Evolutionary conservation across 78 protist genomes (phyloP).

Genomic region (Ministeria vibrans): DNA sequence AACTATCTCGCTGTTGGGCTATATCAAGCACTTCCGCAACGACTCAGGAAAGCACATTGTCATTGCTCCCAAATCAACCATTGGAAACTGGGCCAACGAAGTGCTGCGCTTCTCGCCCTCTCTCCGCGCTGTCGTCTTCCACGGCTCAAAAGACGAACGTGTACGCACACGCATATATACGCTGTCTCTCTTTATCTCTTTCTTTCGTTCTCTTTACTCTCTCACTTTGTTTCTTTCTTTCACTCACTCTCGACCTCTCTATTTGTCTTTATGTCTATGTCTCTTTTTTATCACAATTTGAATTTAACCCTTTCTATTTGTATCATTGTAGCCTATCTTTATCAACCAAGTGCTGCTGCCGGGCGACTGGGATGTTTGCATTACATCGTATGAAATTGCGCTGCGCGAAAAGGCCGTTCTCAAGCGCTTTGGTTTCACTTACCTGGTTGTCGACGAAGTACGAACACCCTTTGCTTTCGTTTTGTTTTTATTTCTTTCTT

Average conservation of each 20-base stretch:
- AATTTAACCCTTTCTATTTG: neutral
- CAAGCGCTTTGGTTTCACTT: slow-evolving; percentile 70
- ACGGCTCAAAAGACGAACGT: slow-evolving; percentile 81
- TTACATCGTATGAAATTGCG: slow-evolving; percentile 87
- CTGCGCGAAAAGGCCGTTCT: slow-evolving; percentile 68
- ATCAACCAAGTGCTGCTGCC: slow-evolving; percentile 34
- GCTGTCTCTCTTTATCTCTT: neutral
- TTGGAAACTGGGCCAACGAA: slow-evolving; percentile 84
- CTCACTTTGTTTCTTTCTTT: neutral
- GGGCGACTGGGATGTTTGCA: slow-evolving; percentile 74
- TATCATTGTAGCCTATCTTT: slow-evolving; percentile 27
- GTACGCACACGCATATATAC: neutral
- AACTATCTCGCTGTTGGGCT: slow-evolving; percentile 75
- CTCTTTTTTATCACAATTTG: neutral
- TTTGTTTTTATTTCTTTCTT: neutral
- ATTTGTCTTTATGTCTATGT: neutral
- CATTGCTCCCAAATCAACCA: slow-evolving; percentile 85
- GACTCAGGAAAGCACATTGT: slow-evolving; percentile 80
- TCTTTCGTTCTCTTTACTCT: neutral
- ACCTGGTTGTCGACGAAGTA: slow-evolving; percentile 95
- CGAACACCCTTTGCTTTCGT: slow-evolving; percentile 58
- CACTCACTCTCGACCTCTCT: slow-evolving; percentile 41
- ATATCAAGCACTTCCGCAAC: slow-evolving; percentile 47
- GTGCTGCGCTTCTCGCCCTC: slow-evolving; percentile 74
- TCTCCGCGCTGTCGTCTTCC: slow-evolving; percentile 53